phyloP scores from a whole-genome alignment of 2,329 filamentous ascomycete genomes.

The Gliomastix tumulicola region DNA sequence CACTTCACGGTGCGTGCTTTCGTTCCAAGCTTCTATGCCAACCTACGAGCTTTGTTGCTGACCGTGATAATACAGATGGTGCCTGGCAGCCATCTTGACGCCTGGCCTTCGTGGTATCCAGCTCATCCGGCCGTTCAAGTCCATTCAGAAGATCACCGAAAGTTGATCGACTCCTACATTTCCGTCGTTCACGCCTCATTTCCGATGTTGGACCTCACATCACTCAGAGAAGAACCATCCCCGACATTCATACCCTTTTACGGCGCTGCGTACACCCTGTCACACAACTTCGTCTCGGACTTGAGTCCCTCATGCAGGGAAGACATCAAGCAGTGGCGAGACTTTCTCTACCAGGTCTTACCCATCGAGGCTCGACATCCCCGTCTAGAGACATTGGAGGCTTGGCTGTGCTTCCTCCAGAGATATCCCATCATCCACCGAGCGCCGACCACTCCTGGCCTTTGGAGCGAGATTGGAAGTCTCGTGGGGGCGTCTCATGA shows the following conservation, averaged over 20 bases:
- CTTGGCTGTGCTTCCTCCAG: background rate
- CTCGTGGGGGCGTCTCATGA: background rate
- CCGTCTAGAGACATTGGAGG: background rate
- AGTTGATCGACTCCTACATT: background rate
- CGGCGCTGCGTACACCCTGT: background rate
- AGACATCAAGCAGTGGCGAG: background rate
- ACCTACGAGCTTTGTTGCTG: no score
- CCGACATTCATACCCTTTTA: no score
- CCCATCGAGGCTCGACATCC: background rate
- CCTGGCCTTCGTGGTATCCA: background rate
- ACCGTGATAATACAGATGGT: no score
- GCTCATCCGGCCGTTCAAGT: background rate
- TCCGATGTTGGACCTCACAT: background rate
- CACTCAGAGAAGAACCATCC: no score
- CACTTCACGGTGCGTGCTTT: no score
- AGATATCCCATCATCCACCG: background rate
- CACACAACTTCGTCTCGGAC: background rate
- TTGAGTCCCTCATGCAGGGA: no score
- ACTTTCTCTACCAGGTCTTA: background rate
- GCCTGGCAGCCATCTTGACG: background rate
- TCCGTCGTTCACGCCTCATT: background rate
- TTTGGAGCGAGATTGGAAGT: background rate
- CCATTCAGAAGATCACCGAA: background rate
- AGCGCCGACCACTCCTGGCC: background rate
- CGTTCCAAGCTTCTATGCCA: no score